phyloP scores from a whole-genome alignment of 148 eudicot species.

The Diospyros kaki region DNA sequence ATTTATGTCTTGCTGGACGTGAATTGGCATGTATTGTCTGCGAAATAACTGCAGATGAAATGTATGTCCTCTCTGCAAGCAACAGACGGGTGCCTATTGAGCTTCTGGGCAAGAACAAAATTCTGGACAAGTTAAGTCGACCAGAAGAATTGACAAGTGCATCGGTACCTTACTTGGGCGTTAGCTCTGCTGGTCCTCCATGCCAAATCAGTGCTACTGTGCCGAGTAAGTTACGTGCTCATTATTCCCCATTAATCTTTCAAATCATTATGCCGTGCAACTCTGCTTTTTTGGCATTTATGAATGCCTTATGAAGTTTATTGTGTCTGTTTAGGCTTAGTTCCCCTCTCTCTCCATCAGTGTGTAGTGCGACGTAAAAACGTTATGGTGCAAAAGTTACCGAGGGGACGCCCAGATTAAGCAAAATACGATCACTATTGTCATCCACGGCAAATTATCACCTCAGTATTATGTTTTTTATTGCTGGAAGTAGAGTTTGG shows the following conservation, averaged over 20 bases:
- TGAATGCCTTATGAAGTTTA: background rate
- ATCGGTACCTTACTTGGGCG: conserved; percentile 75
- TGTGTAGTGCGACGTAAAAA: background rate
- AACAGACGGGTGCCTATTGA: conserved; percentile 69
- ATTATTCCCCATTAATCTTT: background rate
- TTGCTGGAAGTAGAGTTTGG: too few relatives aligned
- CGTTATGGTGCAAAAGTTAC: conserved; percentile 1
- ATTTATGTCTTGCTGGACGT: conserved; percentile 5
- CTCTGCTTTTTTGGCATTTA: background rate
- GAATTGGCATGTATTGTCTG: background rate
- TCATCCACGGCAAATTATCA: background rate
- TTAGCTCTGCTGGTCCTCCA: conserved; percentile 63
- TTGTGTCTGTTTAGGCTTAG: background rate
- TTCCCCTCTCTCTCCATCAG: background rate
- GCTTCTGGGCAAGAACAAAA: conserved; percentile 79
- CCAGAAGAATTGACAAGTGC: conserved; percentile 71
- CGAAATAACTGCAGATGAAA: conserved; percentile 72
- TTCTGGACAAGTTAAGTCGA: conserved; percentile 68
- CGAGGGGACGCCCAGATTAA: background rate
- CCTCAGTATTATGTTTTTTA: too few relatives aligned
- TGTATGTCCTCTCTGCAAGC: conserved; percentile 88
- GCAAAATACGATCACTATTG: background rate
- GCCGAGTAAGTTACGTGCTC: conserved; percentile 57
- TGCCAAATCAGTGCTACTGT: conserved; percentile 39
- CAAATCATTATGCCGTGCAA: background rate